Evolutionary conservation across 2,329 filamentous ascomycete species (phyloP), one percentile per base, ranked within the genome.

Genomic region (Exophiala xenobiotica): DNA sequence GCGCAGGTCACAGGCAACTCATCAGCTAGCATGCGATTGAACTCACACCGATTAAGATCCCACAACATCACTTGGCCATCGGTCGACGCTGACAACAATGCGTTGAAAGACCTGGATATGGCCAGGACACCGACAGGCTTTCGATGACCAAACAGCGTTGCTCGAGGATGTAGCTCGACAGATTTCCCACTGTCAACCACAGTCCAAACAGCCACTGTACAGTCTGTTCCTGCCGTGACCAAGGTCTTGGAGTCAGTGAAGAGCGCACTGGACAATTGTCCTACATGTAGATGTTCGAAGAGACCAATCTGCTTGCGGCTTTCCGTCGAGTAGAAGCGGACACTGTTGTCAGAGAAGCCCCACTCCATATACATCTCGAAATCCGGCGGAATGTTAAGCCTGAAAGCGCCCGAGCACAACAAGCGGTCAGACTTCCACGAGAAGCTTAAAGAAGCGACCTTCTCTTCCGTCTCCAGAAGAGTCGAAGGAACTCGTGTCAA

Each of bases 331-430:
- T 89, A 96, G 75, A 99, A 97, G 3, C 93, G 86, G 22, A 99
- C 81, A 60, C 89, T 95, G 61, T 88, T 89, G 68, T 99, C 93
- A 0, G 89, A 87, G 63, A 95, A 97, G 1, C 92, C 92, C 92
- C 92, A 97, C 71, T 96, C 90, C 60, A 97, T 80, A 64, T 90
- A 96, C 62, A 90, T 90, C 70, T 97, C 91, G 65, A 90, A 95
- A 43, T 76, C 74, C 0, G 92, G 91, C 0, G 91, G 87, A 9
- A 97, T 83, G 63, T 96, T 93, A 35, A 96, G 77, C 16, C 90
- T 81, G 69, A 95, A 90, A 0, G 90, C 84, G 12, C 88, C 87
- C 3, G 90, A 86, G 63, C 87, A 95, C 3, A 97, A 76, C 3
- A 97, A 74, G 11, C 88, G 85, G 64, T 96, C 91, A 6, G 89